A percentile compares a stretch with the other conserved stretches of the same genome.
Evolutionary conservation across 2,329 filamentous ascomycete genomes (phyloP).

Genomic region (Hortaea sp.): DNA sequence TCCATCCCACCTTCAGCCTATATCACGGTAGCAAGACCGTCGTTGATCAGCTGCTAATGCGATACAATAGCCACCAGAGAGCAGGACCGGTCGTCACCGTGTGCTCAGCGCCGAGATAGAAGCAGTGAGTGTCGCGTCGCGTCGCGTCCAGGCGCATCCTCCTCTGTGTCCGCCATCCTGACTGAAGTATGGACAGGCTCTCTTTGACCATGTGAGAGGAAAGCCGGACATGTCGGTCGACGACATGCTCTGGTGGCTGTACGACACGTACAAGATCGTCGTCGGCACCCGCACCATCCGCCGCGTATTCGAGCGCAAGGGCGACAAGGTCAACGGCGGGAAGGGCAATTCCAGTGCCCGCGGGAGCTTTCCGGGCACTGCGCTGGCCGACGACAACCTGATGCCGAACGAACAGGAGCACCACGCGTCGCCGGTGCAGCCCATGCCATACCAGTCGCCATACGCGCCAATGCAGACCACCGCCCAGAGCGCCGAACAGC

Average conservation of each 20-base stretch:
- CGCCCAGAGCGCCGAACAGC: slow-evolving; percentile 17
- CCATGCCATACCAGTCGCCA: slow-evolving; percentile 22
- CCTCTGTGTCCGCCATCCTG: not conserved
- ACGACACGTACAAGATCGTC: slow-evolving; percentile 27
- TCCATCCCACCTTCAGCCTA: not conserved
- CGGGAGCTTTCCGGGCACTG: not conserved
- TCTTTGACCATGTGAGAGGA: slow-evolving; percentile 25
- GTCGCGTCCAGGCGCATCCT: not conserved
- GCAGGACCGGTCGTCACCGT: slow-evolving; percentile 25
- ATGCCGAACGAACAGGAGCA: slow-evolving; percentile 11
- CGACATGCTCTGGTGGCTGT: slow-evolving; percentile 30
- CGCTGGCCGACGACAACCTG: slow-evolving; percentile 8
- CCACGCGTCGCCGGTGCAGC: slow-evolving; percentile 1
- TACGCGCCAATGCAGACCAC: slow-evolving; percentile 23
- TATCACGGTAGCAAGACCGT: not conserved
- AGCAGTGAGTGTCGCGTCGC: slow-evolving; percentile 10
- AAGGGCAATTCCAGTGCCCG: not conserved
- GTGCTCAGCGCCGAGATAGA: slow-evolving; percentile 27
- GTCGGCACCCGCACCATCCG: slow-evolving; percentile 28
- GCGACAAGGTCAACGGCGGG: slow-evolving; percentile 18
- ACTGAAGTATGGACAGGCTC: slow-evolving; percentile 3
- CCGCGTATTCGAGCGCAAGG: slow-evolving; percentile 28
- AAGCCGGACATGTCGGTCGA: slow-evolving; percentile 27
- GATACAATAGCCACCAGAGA: slow-evolving; percentile 21
- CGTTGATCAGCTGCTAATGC: not conserved